These are phyloP conservation scores for Schizophyllum amplum DNA, from an alignment of 1,284 basidiomycete species.

Conservation along the genomic window DNA sequence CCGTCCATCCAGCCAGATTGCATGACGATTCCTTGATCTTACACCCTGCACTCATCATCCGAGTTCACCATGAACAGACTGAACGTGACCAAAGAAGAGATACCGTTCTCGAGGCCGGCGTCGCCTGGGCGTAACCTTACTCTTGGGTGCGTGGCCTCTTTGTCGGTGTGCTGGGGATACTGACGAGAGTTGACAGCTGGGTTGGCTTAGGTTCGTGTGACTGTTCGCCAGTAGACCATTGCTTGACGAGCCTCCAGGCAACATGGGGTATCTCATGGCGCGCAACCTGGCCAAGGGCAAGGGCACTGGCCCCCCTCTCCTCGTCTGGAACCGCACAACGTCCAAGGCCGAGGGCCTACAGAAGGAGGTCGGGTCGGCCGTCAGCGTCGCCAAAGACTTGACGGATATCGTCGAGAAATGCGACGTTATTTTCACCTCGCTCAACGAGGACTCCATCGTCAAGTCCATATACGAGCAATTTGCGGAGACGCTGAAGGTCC, in stretches of 20 bases:
- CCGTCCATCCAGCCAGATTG: neutral
- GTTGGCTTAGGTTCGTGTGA: neutral
- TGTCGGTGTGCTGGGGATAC: neutral
- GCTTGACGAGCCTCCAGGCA: neutral
- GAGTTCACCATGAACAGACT: neutral
- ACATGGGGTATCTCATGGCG: constrained; percentile 68
- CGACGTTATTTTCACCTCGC: constrained; percentile 76
- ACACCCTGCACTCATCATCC: neutral
- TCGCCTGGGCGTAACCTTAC: neutral
- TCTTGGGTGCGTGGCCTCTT: neutral
- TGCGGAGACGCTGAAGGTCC: constrained; percentile 43
- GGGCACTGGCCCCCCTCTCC: constrained; percentile 31
- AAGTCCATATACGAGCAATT: constrained; percentile 61
- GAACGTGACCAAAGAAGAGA: too few species aligned
- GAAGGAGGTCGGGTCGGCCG: constrained; percentile 44
- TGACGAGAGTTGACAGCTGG: neutral
- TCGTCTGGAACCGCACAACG: constrained; percentile 62
- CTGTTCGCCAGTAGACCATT: neutral
- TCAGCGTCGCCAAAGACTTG: constrained; percentile 45
- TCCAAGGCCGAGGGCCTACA: constrained; percentile 51
- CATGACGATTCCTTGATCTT: neutral
- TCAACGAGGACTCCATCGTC: constrained; percentile 70
- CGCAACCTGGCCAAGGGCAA: constrained; percentile 58
- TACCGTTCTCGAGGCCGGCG: neutral
- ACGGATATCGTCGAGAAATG: constrained; percentile 57